Evolutionary conservation across 139 green algal genomes (phyloP).

Genomic region (Picocystis salinarum): DNA sequence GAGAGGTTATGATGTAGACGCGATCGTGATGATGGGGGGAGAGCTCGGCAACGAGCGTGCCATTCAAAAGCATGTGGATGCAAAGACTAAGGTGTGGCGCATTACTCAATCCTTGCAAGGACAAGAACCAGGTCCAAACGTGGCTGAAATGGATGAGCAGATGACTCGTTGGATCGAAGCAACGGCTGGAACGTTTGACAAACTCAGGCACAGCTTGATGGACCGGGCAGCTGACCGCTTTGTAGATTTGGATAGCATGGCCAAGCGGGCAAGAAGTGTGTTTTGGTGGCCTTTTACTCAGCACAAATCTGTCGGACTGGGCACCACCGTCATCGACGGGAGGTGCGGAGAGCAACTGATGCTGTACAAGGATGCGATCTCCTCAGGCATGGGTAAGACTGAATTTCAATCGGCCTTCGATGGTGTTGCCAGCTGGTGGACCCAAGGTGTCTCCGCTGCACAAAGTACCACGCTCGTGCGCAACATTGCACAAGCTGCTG

Average conservation of each 20-base stretch:
- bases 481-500: slow-evolving; percentile 41
- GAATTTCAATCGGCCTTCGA: slow-evolving; percentile 39
- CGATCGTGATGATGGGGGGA: slow-evolving; percentile 36
- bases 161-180: slow-evolving; percentile 33
- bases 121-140: neutral
- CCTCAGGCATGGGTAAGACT: neutral
- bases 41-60: neutral
- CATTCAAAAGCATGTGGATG: neutral
- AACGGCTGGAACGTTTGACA: slow-evolving; percentile 20
- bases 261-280: slow-evolving; percentile 8
- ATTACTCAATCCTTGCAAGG: neutral
- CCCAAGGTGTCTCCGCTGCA: slow-evolving; percentile 34
- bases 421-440: slow-evolving; percentile 91
- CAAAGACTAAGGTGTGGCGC: neutral
- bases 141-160: neutral
- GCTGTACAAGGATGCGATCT: slow-evolving; percentile 18
- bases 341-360: slow-evolving; percentile 58
- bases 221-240: slow-evolving; percentile 24
- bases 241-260: slow-evolving; percentile 11
- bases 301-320: slow-evolving; percentile 30
- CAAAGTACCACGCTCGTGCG: slow-evolving; percentile 5
- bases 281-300: slow-evolving; percentile 98
- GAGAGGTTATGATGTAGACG: slow-evolving; percentile 51
- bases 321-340: slow-evolving; percentile 66
- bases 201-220: slow-evolving; percentile 22